Evolutionary conservation across 208 protist species (phyloP).

Genomic region (Naegleria lovaniensis): DNA sequence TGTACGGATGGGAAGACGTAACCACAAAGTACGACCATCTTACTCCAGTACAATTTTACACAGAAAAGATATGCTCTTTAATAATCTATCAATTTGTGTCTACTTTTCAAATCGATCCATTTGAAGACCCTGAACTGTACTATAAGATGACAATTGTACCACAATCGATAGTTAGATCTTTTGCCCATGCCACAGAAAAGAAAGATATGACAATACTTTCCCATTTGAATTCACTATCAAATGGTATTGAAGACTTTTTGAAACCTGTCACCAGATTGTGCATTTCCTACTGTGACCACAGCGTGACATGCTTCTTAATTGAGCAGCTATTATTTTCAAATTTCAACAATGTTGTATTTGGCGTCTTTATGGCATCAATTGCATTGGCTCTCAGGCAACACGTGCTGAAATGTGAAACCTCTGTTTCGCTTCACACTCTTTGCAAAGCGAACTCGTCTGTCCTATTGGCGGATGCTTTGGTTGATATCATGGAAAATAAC

Average conservation of each 20-base stretch:
- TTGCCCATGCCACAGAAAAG: background rate
- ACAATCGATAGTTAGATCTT: background rate
- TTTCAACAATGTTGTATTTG: background rate
- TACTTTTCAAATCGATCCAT: background rate
- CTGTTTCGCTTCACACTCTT: background rate
- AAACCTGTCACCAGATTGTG: background rate
- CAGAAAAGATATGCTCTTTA: background rate
- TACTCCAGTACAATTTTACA: background rate
- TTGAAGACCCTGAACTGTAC: background rate
- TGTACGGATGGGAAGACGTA: background rate
- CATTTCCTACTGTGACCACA: background rate
- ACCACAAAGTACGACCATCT: background rate
- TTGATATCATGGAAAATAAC: background rate
- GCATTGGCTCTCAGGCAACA: background rate
- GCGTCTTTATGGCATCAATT: background rate
- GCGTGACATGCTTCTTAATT: background rate
- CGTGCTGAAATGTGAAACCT: background rate
- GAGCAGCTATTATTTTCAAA: background rate
- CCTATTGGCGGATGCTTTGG: background rate
- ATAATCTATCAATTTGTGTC: background rate
- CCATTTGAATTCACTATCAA: background rate
- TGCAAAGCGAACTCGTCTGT: background rate
- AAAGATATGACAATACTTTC: background rate
- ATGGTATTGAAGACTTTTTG: background rate
- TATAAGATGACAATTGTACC: background rate